Base-by-base conservation (phyloP, 2,329 filamentous ascomycete genomes). In the Lizonia empirigonia region DNA sequence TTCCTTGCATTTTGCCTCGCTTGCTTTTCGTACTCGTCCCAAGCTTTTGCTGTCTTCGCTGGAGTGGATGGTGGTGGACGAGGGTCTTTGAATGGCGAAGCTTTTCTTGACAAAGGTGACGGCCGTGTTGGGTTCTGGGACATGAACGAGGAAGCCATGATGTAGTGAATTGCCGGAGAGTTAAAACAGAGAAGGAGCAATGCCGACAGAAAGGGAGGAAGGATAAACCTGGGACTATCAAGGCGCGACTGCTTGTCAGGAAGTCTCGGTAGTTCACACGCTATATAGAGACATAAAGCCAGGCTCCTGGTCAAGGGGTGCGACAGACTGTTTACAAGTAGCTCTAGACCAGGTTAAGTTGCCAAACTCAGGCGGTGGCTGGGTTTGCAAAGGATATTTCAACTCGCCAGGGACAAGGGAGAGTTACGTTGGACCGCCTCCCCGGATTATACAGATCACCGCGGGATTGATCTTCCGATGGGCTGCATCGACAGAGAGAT, bases 241-340 rank as follows among this genome's bases (percentile, higher is more conserved):
- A 29, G 55, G 36, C 46, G 49, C 57, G 64, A 67, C 63, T 62
- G 50, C 44, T 60, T 58, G 63, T 64, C 62, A 67, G 62, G 49
- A 56, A 46, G 44, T 59, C 59, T 68, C 60, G 63, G 58, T 56
- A 51, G 45, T 51, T 54, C 51, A 49, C 58, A 63, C 62, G 61
- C 65, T 70, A 69, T 70, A 69, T 68, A 69, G 56, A 62, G 62
- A 54, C 56, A 65, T 62, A 64, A 61, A 55, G 63, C 65, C 56
- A 44, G 44, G 48, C 55, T 49, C 44, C 54, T 56, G 61, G 56
- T 50, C 55, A 65, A 67, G 64, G 63, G 64, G 64, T 68, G 62
- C 68, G 63, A 70, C 65, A 68, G 55, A 58, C 64, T 65, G 62
- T 65, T 70, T 67, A 70, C 65, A 63, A 60, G 56, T 59, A 57